Percentiles rank a stretch among this genome's conserved stretches.
These are phyloP conservation scores for Sanghuangporus sanghuang DNA, from an alignment of 1,284 basidiomycete species.

Conservation along the genomic window DNA sequence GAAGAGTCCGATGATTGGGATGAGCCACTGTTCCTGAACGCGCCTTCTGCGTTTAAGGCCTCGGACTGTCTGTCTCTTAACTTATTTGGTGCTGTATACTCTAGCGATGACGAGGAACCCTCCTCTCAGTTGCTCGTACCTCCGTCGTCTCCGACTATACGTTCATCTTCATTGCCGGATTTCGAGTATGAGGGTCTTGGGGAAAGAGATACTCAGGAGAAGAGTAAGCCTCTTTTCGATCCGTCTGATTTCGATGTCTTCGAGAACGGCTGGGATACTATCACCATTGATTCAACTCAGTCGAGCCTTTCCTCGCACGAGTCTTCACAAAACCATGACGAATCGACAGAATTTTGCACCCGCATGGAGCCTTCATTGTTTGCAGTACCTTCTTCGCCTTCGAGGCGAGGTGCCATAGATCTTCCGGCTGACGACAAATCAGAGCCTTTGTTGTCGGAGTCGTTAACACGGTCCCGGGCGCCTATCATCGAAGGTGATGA, in stretches of 20 bases:
- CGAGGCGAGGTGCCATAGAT: constrained; percentile 9
- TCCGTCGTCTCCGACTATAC: neutral
- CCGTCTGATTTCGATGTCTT: constrained; percentile 17
- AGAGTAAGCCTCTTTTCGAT: constrained; percentile 5
- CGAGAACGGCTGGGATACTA: constrained; percentile 15
- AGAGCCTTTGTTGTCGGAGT: neutral
- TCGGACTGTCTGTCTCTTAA: constrained; percentile 6
- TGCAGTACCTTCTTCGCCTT: neutral
- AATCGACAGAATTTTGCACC: neutral
- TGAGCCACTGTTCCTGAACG: constrained; percentile 14
- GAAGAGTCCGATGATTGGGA: constrained; percentile 14
- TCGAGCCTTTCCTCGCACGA: neutral
- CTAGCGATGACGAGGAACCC: neutral
- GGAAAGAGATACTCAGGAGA: neutral
- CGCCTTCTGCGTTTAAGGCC: neutral
- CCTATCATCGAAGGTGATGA: neutral
- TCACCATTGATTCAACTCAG: constrained; percentile 9
- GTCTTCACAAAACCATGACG: neutral
- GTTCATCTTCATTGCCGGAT: constrained; percentile 6
- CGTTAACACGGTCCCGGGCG: neutral
- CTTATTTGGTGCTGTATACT: constrained; percentile 1
- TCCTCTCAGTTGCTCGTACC: neutral
- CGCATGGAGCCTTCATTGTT: neutral
- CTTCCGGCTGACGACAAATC: constrained; percentile 5
- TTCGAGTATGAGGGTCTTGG: neutral